Evolutionary conservation across 768 basidiomycete genomes (phyloP), one percentile per base, ranked within the genome.

Genomic region (Paxillus ammoniavirescens): DNA sequence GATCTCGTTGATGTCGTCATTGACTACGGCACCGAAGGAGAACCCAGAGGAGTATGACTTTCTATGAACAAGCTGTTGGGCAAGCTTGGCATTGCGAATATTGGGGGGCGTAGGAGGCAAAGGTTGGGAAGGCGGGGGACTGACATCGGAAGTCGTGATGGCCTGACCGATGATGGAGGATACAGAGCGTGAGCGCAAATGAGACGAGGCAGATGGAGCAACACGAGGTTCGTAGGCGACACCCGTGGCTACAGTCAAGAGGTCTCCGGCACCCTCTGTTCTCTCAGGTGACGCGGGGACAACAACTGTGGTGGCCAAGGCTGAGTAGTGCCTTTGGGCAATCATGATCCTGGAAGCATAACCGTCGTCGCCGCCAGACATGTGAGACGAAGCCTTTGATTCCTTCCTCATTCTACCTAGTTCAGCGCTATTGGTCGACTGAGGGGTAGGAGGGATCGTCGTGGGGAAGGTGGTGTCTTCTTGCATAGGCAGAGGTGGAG

Each of bases 31-130:
- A 15, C 79, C 77, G 55, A 88, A 84, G 4, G 82, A 83, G 61
- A 82, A 84, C 21, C 81, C 83, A 40, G 83, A 84, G 0, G 83
- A 85, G 56, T 79, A 80, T 0, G 83, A 85, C 59, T 82, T 84
- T 69, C 80, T 78, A 69, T 87, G 85, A 3, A 73, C 68, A 26
- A 82, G 73, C 23, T 57, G 53, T 62, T 76, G 69, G 38, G 78
- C 81, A n/a, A 77, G 76, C 47, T 78, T 80, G 44, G 79, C 82
- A 28, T 76, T 77, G 59, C 79, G 75, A 45, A 87, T 79, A 53
- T 77, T 84, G 1, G 84, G 85, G 30, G 87, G 87, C n/a, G 86
- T 90, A 2, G 87, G 87, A 10, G 87, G 87, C 33, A 89, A 77
- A 9, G 87, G 87, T 59, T 82, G 79, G 1, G 82, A 75, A 4